Evolutionary conservation across 176 grass and related monocot genomes (phyloP), one percentile per base, ranked within the genome.

Genomic region (Pontederia crassipes): DNA sequence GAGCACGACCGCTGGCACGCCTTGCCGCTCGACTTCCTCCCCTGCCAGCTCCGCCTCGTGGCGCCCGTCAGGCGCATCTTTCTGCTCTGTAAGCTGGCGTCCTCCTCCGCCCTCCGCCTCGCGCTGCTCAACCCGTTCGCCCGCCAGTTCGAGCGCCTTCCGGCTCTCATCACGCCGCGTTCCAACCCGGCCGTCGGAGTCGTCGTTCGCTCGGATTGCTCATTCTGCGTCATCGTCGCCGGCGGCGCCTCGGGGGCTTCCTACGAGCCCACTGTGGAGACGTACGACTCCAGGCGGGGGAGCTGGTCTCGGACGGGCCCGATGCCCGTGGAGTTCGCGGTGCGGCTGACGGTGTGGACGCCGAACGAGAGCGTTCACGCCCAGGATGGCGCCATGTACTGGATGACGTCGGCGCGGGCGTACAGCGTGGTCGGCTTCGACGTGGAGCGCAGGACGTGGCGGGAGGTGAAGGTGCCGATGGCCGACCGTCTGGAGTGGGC

Each of bases 341-440:
- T 81, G 59, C 52, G 78, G 28, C 78, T 81, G 45, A 81, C 78
- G 17, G 78, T 81, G 28, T 81, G 78, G 78, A 75, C 78, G 66
- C 78, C 78, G 3, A 70, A 64, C 65, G 72, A 81, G 12, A 75
- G 78, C 45, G 72, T 81, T 15, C 72, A 75, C 74, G 68, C 78
- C 12, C 5, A 8, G 24, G 52, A 66, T 46, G 66, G 78, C 15
- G 61, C 62, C 52, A 54, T 81, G 7, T 81, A 71, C 28, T 81
- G 78, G 78, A 81, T 81, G 28, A 81, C 78, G 52, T 81, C 78
- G 1, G 78, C 78, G 20, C 59, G 78, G 65, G 78, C 72, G 11
- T 81, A 81, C 69, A 81, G 72, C 68, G 53, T 81, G 65, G 59
- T 81, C 59, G 68, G 72, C 8, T 57, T 81, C 18, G 65, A 81